Base-by-base conservation (phyloP, 2,329 filamentous ascomycete species). In the Fusarium concolor region DNA sequence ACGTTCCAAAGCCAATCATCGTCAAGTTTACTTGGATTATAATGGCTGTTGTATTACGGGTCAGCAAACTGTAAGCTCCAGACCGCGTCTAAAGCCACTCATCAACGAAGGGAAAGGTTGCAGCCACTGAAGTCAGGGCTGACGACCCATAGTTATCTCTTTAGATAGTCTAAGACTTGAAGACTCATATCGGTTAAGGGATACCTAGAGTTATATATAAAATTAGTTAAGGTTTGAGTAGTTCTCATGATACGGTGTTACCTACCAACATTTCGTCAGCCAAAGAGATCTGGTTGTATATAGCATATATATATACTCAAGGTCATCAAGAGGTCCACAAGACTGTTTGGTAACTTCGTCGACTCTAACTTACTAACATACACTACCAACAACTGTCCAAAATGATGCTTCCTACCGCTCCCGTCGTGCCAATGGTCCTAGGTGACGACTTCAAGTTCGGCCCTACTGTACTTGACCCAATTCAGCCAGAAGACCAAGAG, bases 391-490 rank as follows among this genome's bases (percentile, higher is more conserved):
- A n/a, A 9, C 4, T 31, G 6, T 11, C 6, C 49, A 50, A n/a
- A 5, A 66, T 66, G 63, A 37, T 41, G 10, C 49, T 62, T 8
- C 64, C 64, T 26, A 52, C 31, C 38, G 65, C 65, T 11, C 65
- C 65, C 5, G 29, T 38, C 6, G 65, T 68, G n/a, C 45, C 60
- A 20, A 68, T 68, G 26, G 60, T 50, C 33, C 17, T 68, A 26
- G 65, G 65, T 2, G 45, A 68, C 2, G 54, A 55, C 9, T 68
- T 68, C 59, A 49, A 67, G 24, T 67, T 67, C 29, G 65, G 65
- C 1, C 65, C 65, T 17, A 68, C 65, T 15, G 53, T 68, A 2
- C 60, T 68, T 18, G 64, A 68, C 4, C 65, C 65, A 1, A 12
- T 61, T 20, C 64, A 65, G 26, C 60, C 65, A n/a, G 49, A 54